phyloP scores from a whole-genome alignment of 139 green algal genomes.

The Desmodesmus armatus region DNA sequence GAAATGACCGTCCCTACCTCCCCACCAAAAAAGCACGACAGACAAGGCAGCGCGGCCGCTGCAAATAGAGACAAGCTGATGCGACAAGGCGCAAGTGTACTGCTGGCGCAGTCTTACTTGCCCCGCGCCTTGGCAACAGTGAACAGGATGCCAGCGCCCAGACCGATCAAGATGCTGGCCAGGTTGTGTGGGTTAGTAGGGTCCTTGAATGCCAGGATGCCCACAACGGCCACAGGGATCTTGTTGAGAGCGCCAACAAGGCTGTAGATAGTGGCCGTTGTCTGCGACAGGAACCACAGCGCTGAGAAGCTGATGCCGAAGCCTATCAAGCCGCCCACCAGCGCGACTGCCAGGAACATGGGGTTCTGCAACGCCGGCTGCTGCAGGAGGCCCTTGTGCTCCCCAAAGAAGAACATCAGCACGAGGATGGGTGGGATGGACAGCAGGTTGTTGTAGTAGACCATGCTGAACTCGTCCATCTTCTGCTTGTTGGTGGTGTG shows the following conservation, averaged over 20 bases:
- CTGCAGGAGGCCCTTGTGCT: conserved; percentile 52
- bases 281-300: conserved; percentile 93
- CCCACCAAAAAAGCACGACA: too few relatives aligned
- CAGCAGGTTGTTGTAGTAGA: conserved; percentile 91
- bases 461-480: conserved; percentile 77
- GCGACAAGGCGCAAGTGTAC: too few relatives aligned
- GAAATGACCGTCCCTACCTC: too few relatives aligned
- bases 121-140: conserved; percentile 59
- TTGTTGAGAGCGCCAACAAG: conserved; percentile 95
- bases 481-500: conserved; percentile 71
- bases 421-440: conserved; percentile 76
- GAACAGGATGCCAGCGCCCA: conserved; percentile 83
- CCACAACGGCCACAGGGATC: conserved; percentile 90
- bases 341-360: conserved; percentile 52
- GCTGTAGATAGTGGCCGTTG: conserved; percentile 92
- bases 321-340: conserved; percentile 55
- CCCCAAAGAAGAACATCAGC: conserved; percentile 75
- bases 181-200: conserved; percentile 84
- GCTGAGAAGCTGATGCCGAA: conserved; percentile 84
- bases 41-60: too few relatives aligned
- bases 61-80: not conserved
- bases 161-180: conserved; percentile 80
- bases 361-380: conserved; percentile 60
- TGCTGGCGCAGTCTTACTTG: conserved; percentile 2
- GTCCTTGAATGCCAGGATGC: conserved; percentile 85